Conservation (phyloP, 192 early-diverging fungal species). For the Coemansia sp. region DNA sequence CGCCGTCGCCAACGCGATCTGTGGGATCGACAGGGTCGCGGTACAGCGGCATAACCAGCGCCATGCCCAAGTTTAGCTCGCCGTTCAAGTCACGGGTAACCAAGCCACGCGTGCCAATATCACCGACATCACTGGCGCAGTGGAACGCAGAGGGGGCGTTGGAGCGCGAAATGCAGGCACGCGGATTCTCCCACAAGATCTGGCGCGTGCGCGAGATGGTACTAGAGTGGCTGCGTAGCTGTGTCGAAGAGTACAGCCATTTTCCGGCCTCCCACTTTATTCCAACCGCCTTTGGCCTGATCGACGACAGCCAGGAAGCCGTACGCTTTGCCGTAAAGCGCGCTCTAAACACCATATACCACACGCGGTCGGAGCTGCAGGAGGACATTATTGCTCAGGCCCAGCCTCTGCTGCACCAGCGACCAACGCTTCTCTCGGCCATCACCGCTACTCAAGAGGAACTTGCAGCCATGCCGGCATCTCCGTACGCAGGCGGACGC, state of each 20-base stretch:
- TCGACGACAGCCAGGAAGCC: conserved; percentile 50
- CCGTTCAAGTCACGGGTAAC: conserved; percentile 22
- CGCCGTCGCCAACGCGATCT: conserved; percentile 12
- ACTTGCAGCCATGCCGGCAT: conserved; percentile 27
- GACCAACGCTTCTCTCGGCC: conserved; percentile 26
- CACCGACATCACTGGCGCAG: conserved; percentile 18
- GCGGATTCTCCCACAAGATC: conserved; percentile 42
- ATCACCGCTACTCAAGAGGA: conserved; percentile 46
- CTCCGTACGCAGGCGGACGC: conserved; percentile 32
- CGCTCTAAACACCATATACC: conserved; percentile 45
- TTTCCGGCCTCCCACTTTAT: conserved; percentile 40
- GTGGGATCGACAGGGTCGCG: conserved; percentile 7
- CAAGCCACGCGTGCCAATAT: conserved; percentile 8
- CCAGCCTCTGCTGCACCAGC: conserved; percentile 13
- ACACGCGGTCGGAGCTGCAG: conserved; percentile 37
- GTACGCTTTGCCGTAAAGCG: conserved; percentile 46
- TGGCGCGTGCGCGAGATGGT: conserved; percentile 51
- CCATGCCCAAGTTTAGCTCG: conserved; percentile 20
- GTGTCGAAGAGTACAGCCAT: conserved; percentile 28
- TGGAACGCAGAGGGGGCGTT: conserved; percentile 34
- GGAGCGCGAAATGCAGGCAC: conserved; percentile 48
- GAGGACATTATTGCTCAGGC: conserved; percentile 30
- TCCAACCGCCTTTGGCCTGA: conserved; percentile 18
- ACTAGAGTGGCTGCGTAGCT: conserved; percentile 42
- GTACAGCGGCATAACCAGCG: conserved; percentile 15